These are phyloP conservation scores for Ceratocystis variospora DNA, from an alignment of 2,329 filamentous ascomycete genomes.

Conservation along the genomic window DNA sequence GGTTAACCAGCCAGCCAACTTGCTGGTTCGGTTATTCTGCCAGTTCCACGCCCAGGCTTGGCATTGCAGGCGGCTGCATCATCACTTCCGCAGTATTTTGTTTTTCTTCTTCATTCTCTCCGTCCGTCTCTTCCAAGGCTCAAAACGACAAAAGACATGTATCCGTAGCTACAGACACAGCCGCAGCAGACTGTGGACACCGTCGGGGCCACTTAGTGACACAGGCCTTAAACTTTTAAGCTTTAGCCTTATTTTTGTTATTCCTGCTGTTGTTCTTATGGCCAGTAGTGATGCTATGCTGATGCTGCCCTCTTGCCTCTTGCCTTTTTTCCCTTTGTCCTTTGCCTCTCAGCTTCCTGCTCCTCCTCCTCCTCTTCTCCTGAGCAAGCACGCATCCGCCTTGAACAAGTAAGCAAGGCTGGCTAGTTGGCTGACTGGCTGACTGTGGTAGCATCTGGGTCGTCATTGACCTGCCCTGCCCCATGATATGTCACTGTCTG, in stretches of 20 bases:
- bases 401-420: no score
- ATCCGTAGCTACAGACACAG: neutral
- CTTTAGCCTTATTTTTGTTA: neutral
- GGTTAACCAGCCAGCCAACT: no score
- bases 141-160: neutral
- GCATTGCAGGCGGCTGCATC: no score
- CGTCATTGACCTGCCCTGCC: no score
- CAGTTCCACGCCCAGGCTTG: no score
- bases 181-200: no score
- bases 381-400: neutral
- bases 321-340: neutral
- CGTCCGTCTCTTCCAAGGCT: neutral
- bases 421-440: no score
- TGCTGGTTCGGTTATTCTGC: no score
- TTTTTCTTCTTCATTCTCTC: neutral
- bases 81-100: neutral
- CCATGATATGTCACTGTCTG: no score
- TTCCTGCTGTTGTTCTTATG: neutral
- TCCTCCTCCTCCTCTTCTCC: neutral
- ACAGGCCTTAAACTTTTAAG: no score
- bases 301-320: neutral
- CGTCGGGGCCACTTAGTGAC: no score
- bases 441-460: no score
- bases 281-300: neutral
- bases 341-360: neutral